A percentile compares a stretch with the other conserved stretches of the same genome.
These are phyloP conservation scores for Stromatinia cepivora DNA, from an alignment of 2,329 filamentous ascomycete species.

Conservation along the genomic window DNA sequence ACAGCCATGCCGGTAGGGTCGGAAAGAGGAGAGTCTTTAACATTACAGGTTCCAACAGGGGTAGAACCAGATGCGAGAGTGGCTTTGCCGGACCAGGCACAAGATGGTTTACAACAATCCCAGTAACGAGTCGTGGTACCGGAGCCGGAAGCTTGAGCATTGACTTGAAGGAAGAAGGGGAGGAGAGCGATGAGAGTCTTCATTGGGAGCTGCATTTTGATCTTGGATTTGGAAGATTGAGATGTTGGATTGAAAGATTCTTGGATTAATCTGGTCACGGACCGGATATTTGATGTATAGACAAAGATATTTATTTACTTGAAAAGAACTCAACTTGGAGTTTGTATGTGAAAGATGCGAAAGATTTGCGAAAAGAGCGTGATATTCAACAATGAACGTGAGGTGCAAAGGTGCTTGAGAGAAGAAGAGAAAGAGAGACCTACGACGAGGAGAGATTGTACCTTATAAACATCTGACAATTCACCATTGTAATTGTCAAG, in stretches of 20 bases:
- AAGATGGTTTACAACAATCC: constrained; percentile 74
- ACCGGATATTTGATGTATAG: not conserved
- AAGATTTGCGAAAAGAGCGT: constrained; percentile 16
- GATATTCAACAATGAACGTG: constrained; percentile 16
- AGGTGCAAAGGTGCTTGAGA: constrained; percentile 21
- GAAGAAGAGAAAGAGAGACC: not conserved
- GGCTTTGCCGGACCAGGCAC: constrained; percentile 60
- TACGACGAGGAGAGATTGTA: not conserved
- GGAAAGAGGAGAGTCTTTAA: constrained; percentile 54
- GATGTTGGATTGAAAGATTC: not conserved
- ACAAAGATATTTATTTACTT: constrained; percentile 1
- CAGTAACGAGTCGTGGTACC: constrained; percentile 50
- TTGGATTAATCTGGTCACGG: constrained; percentile 5
- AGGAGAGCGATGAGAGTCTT: constrained; percentile 34
- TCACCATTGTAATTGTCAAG: not conserved
- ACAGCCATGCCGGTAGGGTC: constrained; percentile 46
- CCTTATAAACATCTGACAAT: constrained; percentile 12
- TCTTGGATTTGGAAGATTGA: not conserved
- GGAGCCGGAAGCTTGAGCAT: constrained; percentile 30
- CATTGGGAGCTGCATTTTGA: constrained; percentile 26
- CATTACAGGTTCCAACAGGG: constrained; percentile 39
- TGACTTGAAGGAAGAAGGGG: constrained; percentile 35
- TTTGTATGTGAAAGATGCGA: constrained; percentile 3
- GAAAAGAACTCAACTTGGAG: constrained; percentile 21
- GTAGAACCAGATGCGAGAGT: constrained; percentile 43